These are phyloP conservation scores for Phalaenopsis equestris DNA, from an alignment of 106 monocot species.

Conservation along the genomic window DNA sequence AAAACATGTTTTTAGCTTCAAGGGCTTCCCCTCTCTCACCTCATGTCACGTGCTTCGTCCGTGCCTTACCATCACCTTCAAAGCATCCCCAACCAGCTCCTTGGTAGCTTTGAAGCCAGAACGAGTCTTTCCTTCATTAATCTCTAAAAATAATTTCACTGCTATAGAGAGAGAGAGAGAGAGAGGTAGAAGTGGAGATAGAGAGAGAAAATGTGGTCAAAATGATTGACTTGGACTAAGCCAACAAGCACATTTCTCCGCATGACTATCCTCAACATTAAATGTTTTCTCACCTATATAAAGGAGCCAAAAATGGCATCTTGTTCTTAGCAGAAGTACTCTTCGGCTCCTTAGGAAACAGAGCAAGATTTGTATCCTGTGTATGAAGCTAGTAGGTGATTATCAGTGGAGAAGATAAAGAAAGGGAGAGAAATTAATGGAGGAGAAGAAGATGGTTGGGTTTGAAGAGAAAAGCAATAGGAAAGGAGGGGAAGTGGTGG, in stretches of 20 bases:
- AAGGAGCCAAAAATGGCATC: background rate
- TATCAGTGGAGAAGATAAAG: background rate
- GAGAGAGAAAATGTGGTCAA: background rate
- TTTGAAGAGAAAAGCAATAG: background rate
- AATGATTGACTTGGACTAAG: constrained; percentile 7
- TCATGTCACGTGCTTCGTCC: background rate
- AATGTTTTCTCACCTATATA: background rate
- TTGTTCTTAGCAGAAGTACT: background rate
- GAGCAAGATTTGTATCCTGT: too few relatives aligned
- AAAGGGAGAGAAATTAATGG: background rate
- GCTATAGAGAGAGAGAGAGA: background rate
- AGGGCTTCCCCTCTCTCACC: background rate
- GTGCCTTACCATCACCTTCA: background rate
- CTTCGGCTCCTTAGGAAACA: background rate
- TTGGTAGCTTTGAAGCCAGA: background rate
- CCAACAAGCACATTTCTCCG: background rate
- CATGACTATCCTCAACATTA: background rate
- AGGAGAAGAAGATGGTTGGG: background rate
- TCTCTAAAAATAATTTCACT: background rate
- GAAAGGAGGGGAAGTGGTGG: background rate
- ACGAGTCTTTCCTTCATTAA: background rate
- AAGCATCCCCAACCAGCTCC: background rate
- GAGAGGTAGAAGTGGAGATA: background rate
- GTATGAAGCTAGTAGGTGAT: too few relatives aligned
- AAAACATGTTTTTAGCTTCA: background rate